These are phyloP conservation scores for Coelastrella sp. DNA, from an alignment of 139 green algal species.

Conservation along the genomic window DNA sequence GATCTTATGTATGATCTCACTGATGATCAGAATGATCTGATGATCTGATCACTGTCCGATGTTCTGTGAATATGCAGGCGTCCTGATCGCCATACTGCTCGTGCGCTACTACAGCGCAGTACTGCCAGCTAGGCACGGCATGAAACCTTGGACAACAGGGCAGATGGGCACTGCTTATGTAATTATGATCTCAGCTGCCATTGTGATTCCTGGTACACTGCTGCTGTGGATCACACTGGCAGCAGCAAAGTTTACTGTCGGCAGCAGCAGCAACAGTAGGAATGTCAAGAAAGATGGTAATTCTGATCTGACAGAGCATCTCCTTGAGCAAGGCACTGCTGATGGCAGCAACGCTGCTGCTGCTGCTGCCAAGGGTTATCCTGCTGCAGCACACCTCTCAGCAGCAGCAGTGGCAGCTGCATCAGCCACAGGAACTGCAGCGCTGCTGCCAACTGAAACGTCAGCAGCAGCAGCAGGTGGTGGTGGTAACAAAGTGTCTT, in stretches of 20 bases:
- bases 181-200: background rate
- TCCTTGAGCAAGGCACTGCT: background rate
- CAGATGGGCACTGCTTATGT: slow-evolving; percentile 1
- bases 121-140: background rate
- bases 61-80: background rate
- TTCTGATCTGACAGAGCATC: background rate
- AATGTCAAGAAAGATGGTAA: background rate
- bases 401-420: slow-evolving; percentile 11
- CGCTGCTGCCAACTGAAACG: background rate
- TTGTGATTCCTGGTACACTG: slow-evolving; percentile 5
- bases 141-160: slow-evolving; percentile 21
- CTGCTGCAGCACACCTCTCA: background rate
- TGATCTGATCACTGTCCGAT: background rate
- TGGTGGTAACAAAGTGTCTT: background rate
- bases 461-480: slow-evolving; percentile 31
- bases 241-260: background rate
- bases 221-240: slow-evolving; percentile 9
- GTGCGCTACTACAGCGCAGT: slow-evolving; percentile 17
- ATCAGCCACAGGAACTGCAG: background rate
- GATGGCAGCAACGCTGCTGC: background rate
- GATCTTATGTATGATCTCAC: too few relatives aligned
- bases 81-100: background rate
- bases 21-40: background rate
- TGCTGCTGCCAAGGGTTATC: background rate
- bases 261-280: slow-evolving; percentile 15